Evolutionary conservation across 2,329 filamentous ascomycete species (phyloP), one percentile per base, ranked within the genome.

Genomic region (Phyllosticta citribraziliensis): DNA sequence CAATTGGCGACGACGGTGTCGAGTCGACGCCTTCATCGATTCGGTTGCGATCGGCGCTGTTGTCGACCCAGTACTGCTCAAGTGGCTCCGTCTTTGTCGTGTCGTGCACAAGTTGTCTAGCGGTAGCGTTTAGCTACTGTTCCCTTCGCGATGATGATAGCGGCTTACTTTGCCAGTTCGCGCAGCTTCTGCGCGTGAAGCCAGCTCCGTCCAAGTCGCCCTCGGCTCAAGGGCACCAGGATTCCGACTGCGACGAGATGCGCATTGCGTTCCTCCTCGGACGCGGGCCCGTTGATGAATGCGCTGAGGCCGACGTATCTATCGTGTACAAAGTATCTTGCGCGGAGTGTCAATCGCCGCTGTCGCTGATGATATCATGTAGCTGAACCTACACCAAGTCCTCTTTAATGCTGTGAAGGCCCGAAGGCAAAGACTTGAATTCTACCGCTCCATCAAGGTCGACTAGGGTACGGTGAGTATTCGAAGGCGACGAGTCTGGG

Each of bases 391-490:
- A 83, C 75, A 88, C 80, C 57, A 97, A 80, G 74, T 99, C 94
- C 66, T 92, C 85, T 33, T 87, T 80, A 20, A 97, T 90, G 62
- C 90, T 88, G 75, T 99, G 94, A 56, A 97, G 76, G 24, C 94
- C 94, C 0, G 93, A 97, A 2, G 94, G 94, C 55, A 99, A 82
- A 64, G 91, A 95, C 76, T 97, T 97, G 82, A 91, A 99, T 76
- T 99, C 94, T 69, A 97, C 91, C 24, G 88, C 85, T 60, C 91
- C 91, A 67, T 96, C 89, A 56, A 97, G 82, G 55, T 80, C 74
- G 51, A 84, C 80, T 82, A 55, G 19, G 55, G 35, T 50, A 27
- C 47, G 52, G 60, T 61, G 30, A 61, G 59, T 35, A 25, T n/a
- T 24, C n/a, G 30, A 51, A 11, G 17, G 5, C n/a, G 52, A 27